Evolutionary conservation across 805 yeast species (phyloP).

Genomic region (Metschnikowia shivogae): DNA sequence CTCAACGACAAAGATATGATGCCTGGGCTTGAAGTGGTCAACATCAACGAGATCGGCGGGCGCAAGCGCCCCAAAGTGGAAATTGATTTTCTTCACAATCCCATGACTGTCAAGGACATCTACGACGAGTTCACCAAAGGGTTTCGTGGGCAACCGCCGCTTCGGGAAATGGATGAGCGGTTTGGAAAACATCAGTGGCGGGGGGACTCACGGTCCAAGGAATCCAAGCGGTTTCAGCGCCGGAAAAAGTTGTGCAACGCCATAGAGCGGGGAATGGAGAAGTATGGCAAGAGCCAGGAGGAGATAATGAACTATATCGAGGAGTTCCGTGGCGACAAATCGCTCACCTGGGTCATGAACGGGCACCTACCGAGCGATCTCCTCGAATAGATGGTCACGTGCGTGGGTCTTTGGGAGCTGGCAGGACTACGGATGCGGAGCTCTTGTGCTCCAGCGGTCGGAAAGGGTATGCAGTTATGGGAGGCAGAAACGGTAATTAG

Average conservation of each 20-base stretch:
- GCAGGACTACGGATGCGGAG: too few relatives aligned
- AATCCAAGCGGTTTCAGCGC: conserved; percentile 41
- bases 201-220: conserved; percentile 44
- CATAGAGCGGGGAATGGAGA: conserved; percentile 37
- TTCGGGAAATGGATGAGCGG: conserved; percentile 39
- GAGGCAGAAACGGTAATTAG: too few relatives aligned
- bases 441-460: too few relatives aligned
- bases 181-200: conserved; percentile 45
- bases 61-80: conserved; percentile 35
- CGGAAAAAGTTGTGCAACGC: conserved; percentile 43
- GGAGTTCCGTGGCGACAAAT: conserved; percentile 39
- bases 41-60: conserved; percentile 13
- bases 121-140: conserved; percentile 44
- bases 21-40: conserved; percentile 18
- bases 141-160: conserved; percentile 41
- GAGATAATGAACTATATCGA: conserved; percentile 40
- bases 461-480: too few relatives aligned
- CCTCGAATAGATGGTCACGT: conserved; percentile 6
- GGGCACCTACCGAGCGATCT: conserved; percentile 40
- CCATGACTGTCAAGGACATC: conserved; percentile 42
- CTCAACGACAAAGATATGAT: conserved; percentile 6
- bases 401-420: too few relatives aligned
- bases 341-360: conserved; percentile 46
- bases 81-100: conserved; percentile 41
- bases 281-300: conserved; percentile 37